Conservation (phyloP, 768 basidiomycete species). For the Dioszegia crocea region DNA sequence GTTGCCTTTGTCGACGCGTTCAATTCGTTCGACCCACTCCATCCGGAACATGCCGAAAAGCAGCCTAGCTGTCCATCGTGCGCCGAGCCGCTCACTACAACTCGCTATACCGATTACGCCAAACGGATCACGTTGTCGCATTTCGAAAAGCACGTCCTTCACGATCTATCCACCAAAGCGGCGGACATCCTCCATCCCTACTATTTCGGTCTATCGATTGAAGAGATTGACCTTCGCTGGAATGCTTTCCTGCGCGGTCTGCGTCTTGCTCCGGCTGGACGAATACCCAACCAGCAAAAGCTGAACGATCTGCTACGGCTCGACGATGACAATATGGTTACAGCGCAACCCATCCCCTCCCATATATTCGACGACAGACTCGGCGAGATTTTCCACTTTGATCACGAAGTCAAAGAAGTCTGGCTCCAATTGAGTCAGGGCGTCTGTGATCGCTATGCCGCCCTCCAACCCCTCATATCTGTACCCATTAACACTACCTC, state of each 20-base stretch:
- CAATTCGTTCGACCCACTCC: slow-evolving; percentile 54
- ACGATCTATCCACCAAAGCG: slow-evolving; percentile 54
- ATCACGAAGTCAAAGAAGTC: not conserved
- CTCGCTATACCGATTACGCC: slow-evolving; percentile 13
- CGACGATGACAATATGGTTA: not conserved
- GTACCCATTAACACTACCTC: not conserved
- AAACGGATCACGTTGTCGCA: slow-evolving; percentile 56
- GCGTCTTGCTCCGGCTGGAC: not conserved
- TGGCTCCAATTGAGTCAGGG: not conserved
- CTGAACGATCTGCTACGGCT: not conserved
- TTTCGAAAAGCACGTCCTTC: not conserved
- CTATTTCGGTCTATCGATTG: not conserved
- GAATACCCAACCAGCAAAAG: not conserved
- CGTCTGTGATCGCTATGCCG: not conserved
- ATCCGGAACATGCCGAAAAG: slow-evolving; percentile 58
- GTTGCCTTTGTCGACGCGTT: not conserved
- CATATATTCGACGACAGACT: slow-evolving; percentile 2
- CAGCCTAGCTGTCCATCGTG: slow-evolving; percentile 1
- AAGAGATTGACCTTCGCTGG: too few relatives aligned
- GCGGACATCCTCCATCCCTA: slow-evolving; percentile 18
- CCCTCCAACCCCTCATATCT: not conserved
- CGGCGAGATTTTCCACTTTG: not conserved
- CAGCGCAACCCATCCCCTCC: not conserved
- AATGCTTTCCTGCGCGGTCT: not conserved
- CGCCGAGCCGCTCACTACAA: not conserved